These are phyloP conservation scores for Cryptococcus neoformans DNA, from an alignment of 1,284 basidiomycete genomes.

Conservation along the genomic window DNA sequence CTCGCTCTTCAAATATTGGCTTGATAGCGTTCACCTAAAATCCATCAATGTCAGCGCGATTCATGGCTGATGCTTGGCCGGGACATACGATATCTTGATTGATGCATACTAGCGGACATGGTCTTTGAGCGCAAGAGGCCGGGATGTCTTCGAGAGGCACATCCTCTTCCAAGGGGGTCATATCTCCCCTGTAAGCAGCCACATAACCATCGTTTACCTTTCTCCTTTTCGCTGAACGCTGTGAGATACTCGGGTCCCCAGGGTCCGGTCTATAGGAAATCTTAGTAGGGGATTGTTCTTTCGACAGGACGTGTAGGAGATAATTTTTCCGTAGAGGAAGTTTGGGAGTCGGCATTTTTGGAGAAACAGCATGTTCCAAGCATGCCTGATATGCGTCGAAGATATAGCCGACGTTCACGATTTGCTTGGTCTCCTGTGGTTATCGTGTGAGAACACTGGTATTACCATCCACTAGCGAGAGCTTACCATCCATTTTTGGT, in stretches of 20 bases:
- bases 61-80: neutral
- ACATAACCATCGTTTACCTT: neutral
- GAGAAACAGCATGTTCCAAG: slow-evolving; percentile 14
- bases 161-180: slow-evolving; percentile 27
- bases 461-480: neutral
- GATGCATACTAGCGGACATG: slow-evolving; percentile 39
- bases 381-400: slow-evolving; percentile 24
- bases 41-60: neutral
- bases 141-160: slow-evolving; percentile 38
- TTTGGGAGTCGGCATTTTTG: neutral
- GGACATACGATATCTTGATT: slow-evolving; percentile 47
- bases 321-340: slow-evolving; percentile 13
- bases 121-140: slow-evolving; percentile 29
- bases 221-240: neutral
- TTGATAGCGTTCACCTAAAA: slow-evolving; percentile 41
- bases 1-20: slow-evolving; percentile 45
- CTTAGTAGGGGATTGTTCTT: neutral
- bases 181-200: slow-evolving; percentile 14
- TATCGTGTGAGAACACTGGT: too few species aligned
- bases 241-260: neutral
- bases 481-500: slow-evolving; percentile 24
- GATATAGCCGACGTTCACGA: slow-evolving; percentile 31
- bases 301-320: neutral
- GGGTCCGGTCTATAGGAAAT: neutral
- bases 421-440: slow-evolving; percentile 20